Percentiles rank a stretch among this genome's conserved stretches.
Evolutionary conservation across 371 early-diverging fungal genomes (phyloP).

Genomic region (Mucor lusitanicus): DNA sequence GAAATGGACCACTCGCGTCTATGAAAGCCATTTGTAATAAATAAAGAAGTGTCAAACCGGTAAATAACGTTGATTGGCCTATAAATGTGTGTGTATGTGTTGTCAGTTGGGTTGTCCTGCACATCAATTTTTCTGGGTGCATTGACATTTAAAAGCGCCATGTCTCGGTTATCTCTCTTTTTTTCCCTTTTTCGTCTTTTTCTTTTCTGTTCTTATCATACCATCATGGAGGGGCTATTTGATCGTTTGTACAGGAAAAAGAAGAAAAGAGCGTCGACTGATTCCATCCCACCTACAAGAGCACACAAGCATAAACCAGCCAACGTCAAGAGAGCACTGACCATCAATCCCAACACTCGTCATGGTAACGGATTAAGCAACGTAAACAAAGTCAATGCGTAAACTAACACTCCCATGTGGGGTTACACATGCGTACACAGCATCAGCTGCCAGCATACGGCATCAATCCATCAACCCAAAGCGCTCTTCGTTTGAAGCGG

Average conservation of each 20-base stretch:
- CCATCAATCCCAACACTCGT: neutral
- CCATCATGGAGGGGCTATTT: constrained; percentile 28
- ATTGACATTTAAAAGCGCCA: neutral
- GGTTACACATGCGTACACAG: neutral
- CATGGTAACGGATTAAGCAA: neutral
- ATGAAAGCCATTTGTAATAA: constrained; percentile 36
- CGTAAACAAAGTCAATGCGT: neutral
- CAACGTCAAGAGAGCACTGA: constrained; percentile 4
- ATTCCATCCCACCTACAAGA: constrained; percentile 4
- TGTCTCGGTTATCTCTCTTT: neutral
- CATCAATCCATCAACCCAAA: constrained; percentile 13
- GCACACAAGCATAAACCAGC: constrained; percentile 10
- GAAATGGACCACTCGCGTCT: constrained; percentile 30
- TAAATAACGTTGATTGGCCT: neutral
- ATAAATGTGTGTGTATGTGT: neutral
- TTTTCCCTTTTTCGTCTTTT: neutral
- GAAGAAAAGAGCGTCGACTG: neutral
- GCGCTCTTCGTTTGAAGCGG: constrained; percentile 26
- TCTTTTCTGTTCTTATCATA: neutral
- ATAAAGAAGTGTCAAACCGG: neutral
- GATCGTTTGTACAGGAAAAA: constrained; percentile 32
- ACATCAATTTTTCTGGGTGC: neutral
- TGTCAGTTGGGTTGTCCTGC: neutral
- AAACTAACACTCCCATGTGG: neutral
- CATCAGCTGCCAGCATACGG: neutral